Evolutionary conservation across 345 rosid species (phyloP).

Genomic region (Moricandia arvensis): DNA sequence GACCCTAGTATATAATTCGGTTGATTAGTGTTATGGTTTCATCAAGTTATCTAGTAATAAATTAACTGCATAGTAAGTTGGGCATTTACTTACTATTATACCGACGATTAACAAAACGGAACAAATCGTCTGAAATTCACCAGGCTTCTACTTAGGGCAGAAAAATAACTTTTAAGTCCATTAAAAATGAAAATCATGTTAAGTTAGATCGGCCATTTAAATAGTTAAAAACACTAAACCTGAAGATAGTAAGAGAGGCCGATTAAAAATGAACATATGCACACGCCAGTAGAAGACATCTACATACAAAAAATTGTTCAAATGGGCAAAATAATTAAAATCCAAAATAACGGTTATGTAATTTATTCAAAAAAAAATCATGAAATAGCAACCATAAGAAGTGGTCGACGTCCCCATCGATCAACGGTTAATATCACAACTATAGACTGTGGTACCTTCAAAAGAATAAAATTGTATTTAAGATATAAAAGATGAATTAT

Average conservation of each 20-base stretch:
- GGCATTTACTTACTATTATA: slow-evolving; percentile 40
- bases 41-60: background rate
- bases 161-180: background rate
- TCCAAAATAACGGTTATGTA: background rate
- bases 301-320: background rate
- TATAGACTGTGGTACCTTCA: slow-evolving; percentile 36
- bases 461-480: background rate
- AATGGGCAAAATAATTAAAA: background rate
- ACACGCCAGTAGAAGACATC: slow-evolving; percentile 42
- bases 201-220: background rate
- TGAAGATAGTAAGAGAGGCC: slow-evolving; percentile 49
- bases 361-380: background rate
- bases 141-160: slow-evolving; percentile 26
- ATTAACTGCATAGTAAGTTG: background rate
- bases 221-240: slow-evolving; percentile 35
- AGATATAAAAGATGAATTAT: background rate
- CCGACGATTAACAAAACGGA: slow-evolving; percentile 41
- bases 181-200: background rate
- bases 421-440: slow-evolving; percentile 33
- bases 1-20: slow-evolving; percentile 38
- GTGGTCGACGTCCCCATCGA: slow-evolving; percentile 41
- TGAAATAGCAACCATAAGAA: slow-evolving; percentile 38
- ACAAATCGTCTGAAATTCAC: slow-evolving; percentile 29
- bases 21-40: background rate
- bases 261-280: slow-evolving; percentile 35